Conservation (phyloP, 2,329 filamentous ascomycete genomes). For the Diaporthe vaccinii region DNA sequence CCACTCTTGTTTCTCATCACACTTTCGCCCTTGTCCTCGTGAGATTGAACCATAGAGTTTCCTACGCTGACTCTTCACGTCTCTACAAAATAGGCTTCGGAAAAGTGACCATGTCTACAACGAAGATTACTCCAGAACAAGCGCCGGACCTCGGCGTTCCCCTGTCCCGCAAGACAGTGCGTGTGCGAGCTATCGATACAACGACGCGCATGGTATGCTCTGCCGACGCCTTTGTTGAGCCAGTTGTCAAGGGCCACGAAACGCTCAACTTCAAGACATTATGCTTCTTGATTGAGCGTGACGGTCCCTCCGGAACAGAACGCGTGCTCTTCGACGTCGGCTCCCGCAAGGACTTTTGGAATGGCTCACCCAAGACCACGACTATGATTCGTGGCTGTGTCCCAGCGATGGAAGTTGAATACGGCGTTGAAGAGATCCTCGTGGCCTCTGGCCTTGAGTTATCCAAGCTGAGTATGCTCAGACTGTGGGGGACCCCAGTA, state of each 20-base stretch:
- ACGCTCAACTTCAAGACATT: constrained; percentile 16
- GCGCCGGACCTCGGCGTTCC: neutral
- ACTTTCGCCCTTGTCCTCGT: neutral
- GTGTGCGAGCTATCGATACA: constrained; percentile 9
- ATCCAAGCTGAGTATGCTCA: constrained; percentile 7
- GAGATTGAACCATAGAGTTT: neutral
- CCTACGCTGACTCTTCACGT: rapidly evolving
- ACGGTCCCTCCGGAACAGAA: neutral
- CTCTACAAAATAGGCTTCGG: neutral
- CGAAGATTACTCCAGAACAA: neutral
- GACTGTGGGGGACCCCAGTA: neutral
- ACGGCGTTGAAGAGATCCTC: neutral
- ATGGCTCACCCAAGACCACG: neutral
- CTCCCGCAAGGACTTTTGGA: constrained; percentile 20
- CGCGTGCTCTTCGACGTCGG: constrained; percentile 7
- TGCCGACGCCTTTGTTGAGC: constrained; percentile 1
- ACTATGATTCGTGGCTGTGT: neutral
- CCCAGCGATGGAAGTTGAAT: neutral
- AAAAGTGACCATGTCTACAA: neutral
- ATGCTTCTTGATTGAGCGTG: neutral
- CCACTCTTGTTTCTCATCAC: neutral
- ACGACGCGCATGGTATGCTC: constrained; percentile 13
- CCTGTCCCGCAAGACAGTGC: neutral
- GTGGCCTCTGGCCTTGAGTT: constrained; percentile 11
- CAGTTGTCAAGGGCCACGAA: neutral